These are phyloP conservation scores for Leptodermis oblonga DNA, from an alignment of 257 asterid genomes.

Conservation along the genomic window DNA sequence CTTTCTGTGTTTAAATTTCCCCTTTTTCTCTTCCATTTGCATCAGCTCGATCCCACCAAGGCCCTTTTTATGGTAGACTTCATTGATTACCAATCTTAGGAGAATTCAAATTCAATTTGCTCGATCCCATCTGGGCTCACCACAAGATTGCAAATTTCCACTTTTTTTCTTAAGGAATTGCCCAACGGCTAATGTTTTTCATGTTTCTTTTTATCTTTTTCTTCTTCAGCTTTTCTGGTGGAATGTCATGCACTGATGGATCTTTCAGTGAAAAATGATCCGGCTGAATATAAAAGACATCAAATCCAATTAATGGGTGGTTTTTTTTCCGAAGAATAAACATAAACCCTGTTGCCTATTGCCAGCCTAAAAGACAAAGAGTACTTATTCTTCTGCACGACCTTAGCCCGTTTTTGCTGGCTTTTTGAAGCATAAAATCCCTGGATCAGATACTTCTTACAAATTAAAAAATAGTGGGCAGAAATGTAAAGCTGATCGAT, in stretches of 20 bases:
- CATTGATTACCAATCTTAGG: neutral
- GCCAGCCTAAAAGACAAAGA: conserved; percentile 46
- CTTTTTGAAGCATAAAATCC: conserved; percentile 29
- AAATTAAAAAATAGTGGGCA: neutral
- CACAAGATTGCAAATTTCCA: conserved; percentile 10
- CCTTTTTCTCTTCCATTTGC: neutral
- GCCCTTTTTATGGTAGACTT: neutral
- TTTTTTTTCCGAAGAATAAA: too few species aligned
- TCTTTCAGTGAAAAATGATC: neutral
- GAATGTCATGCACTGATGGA: neutral
- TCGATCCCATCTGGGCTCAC: neutral
- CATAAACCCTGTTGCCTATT: conserved; percentile 22
- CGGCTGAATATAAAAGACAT: too few species aligned
- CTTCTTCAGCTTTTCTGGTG: neutral
- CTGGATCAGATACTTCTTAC: conserved; percentile 25
- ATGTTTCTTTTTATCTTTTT: neutral
- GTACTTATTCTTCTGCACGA: conserved; percentile 29
- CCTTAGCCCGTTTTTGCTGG: conserved; percentile 12
- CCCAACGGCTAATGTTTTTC: neutral
- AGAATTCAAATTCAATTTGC: conserved; percentile 3
- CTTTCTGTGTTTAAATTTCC: neutral
- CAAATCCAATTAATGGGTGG: neutral
- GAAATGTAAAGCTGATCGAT: too few species aligned
- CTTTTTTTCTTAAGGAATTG: conserved; percentile 1
- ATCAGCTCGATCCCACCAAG: neutral